Base-by-base conservation (phyloP, 495 filamentous ascomycete genomes). In the Ascodesmis nigricans region DNA sequence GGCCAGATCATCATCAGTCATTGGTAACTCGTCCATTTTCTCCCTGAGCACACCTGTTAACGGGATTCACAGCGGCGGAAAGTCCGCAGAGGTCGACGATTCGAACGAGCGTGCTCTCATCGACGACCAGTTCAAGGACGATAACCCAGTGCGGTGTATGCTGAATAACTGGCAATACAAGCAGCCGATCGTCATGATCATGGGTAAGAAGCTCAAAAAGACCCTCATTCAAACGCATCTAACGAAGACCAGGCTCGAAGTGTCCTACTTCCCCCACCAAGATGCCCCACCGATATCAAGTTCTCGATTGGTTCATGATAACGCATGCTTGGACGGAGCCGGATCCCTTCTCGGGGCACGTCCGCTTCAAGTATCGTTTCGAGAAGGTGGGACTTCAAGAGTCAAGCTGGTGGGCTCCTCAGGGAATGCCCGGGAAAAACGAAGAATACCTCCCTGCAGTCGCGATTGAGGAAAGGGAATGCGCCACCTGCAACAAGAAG, bases 251-350 rank as follows among this genome's bases (percentile, higher is more conserved):
- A 52, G 48, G 48, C 3, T 32, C 42, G 23, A 36, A 42, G 14
- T 44, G 47, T 40, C 52, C 44, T 0, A 45, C 61, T 1, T 59
- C 66, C n/a, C 59, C 61, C 0, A 59, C 62, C 5, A 53, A 59
- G 13, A 52, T 76, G 3, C 67, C 69, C 0, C 61, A 78, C 46
- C 58, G 62, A 0, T 90, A 74, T 43, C 69, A 66, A 31, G 69
- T 87, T 0, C 61, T 84, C 29, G 77, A 54, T n/a, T 73, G 60
- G 46, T 90, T 83, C 47, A 66, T 71, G 19, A 54, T 79, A 11
- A 77, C 73, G 0, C 55, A 75, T 21, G 54, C 81, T 1, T 91
- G 81, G 81, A 56, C 47, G 10, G 79, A 91, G 44, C 64, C 58
- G 29, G 36, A 43, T 21, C 30, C 41, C 0, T 20, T 52, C 3